Conservation (phyloP, 176 grass and related monocot genomes). For the Cenchrus purpureus region DNA sequence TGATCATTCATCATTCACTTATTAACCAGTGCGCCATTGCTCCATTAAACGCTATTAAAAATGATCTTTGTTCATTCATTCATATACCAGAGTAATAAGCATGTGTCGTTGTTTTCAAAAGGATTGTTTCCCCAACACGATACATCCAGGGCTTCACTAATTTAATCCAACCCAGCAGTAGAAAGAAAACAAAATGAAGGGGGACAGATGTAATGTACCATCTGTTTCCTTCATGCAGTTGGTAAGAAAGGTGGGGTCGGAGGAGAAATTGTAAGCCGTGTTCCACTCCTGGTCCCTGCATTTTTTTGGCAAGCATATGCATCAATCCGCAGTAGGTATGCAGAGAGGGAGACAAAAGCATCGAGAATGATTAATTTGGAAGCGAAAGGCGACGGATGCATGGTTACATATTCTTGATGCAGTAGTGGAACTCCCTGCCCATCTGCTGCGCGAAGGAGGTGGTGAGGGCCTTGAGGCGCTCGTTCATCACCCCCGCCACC, state of each 20-base stretch:
- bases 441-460: constrained; percentile 51
- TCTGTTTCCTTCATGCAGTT: constrained; percentile 63
- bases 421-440: constrained; percentile 61
- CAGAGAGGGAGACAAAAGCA: not conserved
- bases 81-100: too few species aligned
- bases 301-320: not conserved
- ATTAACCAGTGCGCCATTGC: not conserved
- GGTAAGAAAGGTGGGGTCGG: constrained; percentile 60
- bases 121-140: not conserved
- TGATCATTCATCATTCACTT: not conserved
- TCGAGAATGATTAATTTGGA: not conserved
- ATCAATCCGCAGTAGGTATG: not conserved
- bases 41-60: not conserved
- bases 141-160: not conserved
- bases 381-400: not conserved
- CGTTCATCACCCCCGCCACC: constrained; percentile 34
- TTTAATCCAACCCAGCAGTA: not conserved
- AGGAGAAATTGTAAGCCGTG: constrained; percentile 80
- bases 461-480: constrained; percentile 55
- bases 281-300: constrained; percentile 81
- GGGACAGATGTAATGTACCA: constrained; percentile 20
- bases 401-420: constrained; percentile 74
- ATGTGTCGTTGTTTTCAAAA: not conserved
- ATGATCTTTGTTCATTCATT: too few species aligned
- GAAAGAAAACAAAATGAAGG: not conserved